Percentiles rank a stretch among this genome's conserved stretches.
phyloP scores from a whole-genome alignment of 805 yeast genomes.

The Wickerhamiella kazuoi region DNA sequence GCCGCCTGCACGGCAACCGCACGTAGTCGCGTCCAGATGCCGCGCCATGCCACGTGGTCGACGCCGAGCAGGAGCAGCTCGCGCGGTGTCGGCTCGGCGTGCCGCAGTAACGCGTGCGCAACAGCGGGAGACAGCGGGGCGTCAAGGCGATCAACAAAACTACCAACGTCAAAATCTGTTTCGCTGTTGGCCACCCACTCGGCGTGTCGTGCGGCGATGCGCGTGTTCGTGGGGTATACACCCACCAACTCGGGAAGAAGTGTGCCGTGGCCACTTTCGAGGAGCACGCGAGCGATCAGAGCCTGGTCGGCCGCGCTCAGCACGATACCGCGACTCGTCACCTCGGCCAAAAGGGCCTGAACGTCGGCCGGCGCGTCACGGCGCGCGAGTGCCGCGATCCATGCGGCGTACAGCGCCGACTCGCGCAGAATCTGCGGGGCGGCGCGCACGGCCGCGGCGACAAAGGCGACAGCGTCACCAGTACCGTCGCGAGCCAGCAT shows the following conservation, averaged over 20 bases:
- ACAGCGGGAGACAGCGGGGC: constrained; percentile 2
- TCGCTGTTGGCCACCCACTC: too few species aligned
- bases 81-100: neutral
- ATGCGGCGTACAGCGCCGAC: constrained; percentile 1
- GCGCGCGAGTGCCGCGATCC: constrained; percentile 5
- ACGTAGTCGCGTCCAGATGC: constrained; percentile 6
- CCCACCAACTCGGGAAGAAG: too few species aligned
- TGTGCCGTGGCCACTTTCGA: too few species aligned
- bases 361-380: constrained; percentile 2
- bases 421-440: constrained; percentile 5
- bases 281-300: neutral
- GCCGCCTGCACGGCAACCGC: too few species aligned
- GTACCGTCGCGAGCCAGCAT: neutral
- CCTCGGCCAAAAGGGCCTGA: constrained; percentile 5
- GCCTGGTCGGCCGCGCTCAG: neutral
- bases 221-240: too few species aligned
- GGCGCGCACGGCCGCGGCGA: constrained; percentile 1
- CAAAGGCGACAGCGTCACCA: constrained; percentile 1
- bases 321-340: neutral
- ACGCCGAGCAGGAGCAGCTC: constrained; percentile 3
- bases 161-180: too few species aligned
- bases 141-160: too few species aligned
- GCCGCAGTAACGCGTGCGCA: constrained; percentile 2
- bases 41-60: constrained; percentile 7
- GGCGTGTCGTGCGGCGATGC: too few species aligned